Evolutionary conservation across 805 yeast genomes (phyloP), one percentile per base, ranked within the genome.

Genomic region (Myxozyma lipomycoides): DNA sequence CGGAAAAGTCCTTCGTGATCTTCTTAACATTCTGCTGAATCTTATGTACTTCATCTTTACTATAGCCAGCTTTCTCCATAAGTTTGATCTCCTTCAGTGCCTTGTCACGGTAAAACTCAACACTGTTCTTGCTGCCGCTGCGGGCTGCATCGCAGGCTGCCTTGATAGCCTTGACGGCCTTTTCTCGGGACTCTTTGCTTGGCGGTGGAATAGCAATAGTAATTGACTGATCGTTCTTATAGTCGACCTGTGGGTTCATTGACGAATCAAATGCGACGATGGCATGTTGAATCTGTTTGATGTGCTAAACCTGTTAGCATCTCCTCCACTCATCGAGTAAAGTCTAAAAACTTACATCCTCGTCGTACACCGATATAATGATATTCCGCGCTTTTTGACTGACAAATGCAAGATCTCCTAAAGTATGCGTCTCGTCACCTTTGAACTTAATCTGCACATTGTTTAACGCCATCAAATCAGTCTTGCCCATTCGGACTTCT

Each of bases 281-380:
- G 0, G 90, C 75, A 46, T 88, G 81, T 25, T 84, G 76, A 25
- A 91, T 78, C 53, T 78, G 75, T 60, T 86, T 84, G 36, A 80
- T 75, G 58, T 86, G 77, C 45, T 74, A 19, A 23, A 41, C 30
- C 18, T 22, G 19, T 3, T 23, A 4, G 17, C n/a, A 9, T n/a
- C n/a, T 28, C 32, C 32, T 28, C 32, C 12, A 28, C 12, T 12
- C 32, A 28, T 9, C 12, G 32, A 9, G n/a, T n/a, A n/a, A n/a
- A n/a, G n/a, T n/a, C n/a, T n/a, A n/a, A n/a, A 17, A 18, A 46
- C 52, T 25, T 25, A 55, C 56, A 7, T 32, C 40, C 1, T 48
- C 95, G 62, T 91, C 96, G 67, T 84, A 91, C 1, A 89, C 90
- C 0, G 96, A 88, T n/a, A 91, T 78, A 28, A 78, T 68, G 46